phyloP scores from a whole-genome alignment of 23 red algal species.

The Gracilaria domingensis region DNA sequence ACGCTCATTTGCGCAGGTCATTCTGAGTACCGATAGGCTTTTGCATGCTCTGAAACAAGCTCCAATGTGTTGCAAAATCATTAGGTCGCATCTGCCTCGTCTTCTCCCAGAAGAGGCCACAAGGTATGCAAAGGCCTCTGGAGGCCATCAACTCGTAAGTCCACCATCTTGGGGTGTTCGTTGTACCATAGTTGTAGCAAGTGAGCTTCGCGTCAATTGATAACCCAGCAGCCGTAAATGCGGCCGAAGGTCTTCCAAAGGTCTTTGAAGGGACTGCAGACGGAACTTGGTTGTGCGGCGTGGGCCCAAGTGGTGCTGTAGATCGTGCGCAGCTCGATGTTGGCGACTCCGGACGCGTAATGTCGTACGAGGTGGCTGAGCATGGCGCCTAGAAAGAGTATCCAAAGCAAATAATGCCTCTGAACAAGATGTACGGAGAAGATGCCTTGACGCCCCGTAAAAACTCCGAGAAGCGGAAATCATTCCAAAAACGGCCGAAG shows the following conservation, averaged over 20 bases:
- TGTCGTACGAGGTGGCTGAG: too few relatives aligned
- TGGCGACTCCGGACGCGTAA: not conserved
- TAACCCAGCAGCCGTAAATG: not conserved
- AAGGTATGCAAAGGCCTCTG: constrained; percentile 14
- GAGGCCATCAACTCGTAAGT: not conserved
- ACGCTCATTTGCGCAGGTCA: not conserved
- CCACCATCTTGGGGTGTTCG: constrained; percentile 14
- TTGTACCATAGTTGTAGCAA: constrained; percentile 17
- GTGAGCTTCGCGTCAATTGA: not conserved
- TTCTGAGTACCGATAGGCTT: constrained; percentile 5
- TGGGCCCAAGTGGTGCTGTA: not conserved
- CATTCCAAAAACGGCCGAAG: constrained; percentile 60
- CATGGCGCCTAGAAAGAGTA: constrained; percentile 55
- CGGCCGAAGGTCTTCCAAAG: too few relatives aligned
- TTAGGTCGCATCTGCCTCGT: constrained; percentile 49
- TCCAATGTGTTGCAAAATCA: constrained; percentile 23
- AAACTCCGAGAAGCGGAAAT: constrained; percentile 62
- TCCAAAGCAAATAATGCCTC: constrained; percentile 63
- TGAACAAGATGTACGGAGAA: constrained; percentile 70
- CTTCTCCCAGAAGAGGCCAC: constrained; percentile 49
- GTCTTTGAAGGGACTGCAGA: too few relatives aligned
- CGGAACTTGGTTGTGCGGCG: constrained; percentile 2
- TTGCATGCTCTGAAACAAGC: constrained; percentile 24
- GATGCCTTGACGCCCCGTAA: constrained; percentile 42
- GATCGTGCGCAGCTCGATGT: not conserved